Evolutionary conservation across 2,329 filamentous ascomycete genomes (phyloP).

Genomic region (Ophiostoma quercus): DNA sequence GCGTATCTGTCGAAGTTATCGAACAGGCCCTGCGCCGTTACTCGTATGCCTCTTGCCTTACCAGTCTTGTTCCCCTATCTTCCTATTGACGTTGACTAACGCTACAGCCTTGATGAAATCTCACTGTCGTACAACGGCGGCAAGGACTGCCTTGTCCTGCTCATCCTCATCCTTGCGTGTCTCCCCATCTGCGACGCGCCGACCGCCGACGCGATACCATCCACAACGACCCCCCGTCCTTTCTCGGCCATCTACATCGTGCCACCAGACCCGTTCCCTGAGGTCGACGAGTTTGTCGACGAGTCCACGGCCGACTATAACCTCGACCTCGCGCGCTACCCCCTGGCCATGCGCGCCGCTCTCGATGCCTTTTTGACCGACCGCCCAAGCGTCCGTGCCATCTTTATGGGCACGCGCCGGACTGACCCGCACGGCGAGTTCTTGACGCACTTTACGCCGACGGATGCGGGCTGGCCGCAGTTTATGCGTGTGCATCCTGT

Average conservation of each 20-base stretch:
- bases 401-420: conserved; percentile 81
- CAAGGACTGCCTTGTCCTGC: conserved; percentile 91
- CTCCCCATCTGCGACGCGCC: conserved; percentile 35
- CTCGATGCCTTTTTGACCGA: conserved; percentile 71
- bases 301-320: conserved; percentile 63
- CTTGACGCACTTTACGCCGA: conserved; percentile 77
- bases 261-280: conserved; percentile 72
- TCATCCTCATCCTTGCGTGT: conserved; percentile 75
- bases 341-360: conserved; percentile 72
- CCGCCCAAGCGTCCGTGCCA: conserved; percentile 61
- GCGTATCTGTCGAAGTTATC: conserved; percentile 66
- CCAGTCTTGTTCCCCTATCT: not conserved
- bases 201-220: conserved; percentile 1
- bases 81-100: not conserved
- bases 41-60: conserved; percentile 47
- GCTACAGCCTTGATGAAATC: conserved; percentile 63
- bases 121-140: conserved; percentile 95
- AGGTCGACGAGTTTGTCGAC: conserved; percentile 80
- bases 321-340: conserved; percentile 69
- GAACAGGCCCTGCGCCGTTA: conserved; percentile 70
- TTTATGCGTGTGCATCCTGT: conserved; percentile 95
- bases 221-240: conserved; percentile 21
- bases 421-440: conserved; percentile 85
- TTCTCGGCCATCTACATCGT: conserved; percentile 78
- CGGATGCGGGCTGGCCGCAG: conserved; percentile 81